Conservation (phyloP, 768 basidiomycete genomes). For the Ramaria sp. region DNA sequence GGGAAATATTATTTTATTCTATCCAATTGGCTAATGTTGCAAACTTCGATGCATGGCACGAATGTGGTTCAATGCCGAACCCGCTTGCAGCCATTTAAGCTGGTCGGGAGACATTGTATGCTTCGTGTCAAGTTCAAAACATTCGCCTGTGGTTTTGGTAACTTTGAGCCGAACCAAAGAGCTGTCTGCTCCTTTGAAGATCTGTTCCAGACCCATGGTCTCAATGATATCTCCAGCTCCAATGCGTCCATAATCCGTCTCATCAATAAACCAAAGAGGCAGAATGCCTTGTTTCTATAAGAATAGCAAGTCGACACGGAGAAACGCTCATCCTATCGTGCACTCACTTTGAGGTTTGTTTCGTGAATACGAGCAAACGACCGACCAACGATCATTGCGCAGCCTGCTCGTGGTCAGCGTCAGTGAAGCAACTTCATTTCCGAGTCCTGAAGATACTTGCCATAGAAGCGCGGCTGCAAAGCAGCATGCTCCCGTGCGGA, state of each 20-base stretch:
- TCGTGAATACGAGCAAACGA: slow-evolving; percentile 99
- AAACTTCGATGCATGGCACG: slow-evolving; percentile 28
- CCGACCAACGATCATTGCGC: slow-evolving; percentile 76
- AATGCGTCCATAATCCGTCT: slow-evolving; percentile 76
- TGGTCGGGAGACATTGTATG: slow-evolving; percentile 92
- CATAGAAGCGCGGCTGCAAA: slow-evolving; percentile 90
- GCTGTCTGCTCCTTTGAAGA: slow-evolving; percentile 37
- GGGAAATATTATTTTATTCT: background rate
- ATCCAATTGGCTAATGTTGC: background rate
- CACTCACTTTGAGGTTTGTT: slow-evolving; percentile 84
- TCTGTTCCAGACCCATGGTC: slow-evolving; percentile 70
- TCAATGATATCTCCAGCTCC: slow-evolving; percentile 72
- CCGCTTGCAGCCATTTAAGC: slow-evolving; percentile 80
- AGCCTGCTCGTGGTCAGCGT: slow-evolving; percentile 37
- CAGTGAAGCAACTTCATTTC: background rate
- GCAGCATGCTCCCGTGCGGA: slow-evolving; percentile 97
- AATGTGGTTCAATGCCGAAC: slow-evolving; percentile 87
- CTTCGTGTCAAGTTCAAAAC: slow-evolving; percentile 58
- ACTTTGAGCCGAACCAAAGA: slow-evolving; percentile 47
- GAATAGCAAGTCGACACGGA: background rate
- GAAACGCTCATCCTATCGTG: background rate
- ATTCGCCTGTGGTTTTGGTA: slow-evolving; percentile 49
- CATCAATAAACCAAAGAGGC: slow-evolving; percentile 88
- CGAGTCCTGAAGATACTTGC: slow-evolving; percentile 23
- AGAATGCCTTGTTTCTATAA: slow-evolving; percentile 92